A percentile compares a stretch with the other conserved stretches of the same genome.
phyloP scores from a whole-genome alignment of 1,284 basidiomycete species.

The Trametes pubescens region DNA sequence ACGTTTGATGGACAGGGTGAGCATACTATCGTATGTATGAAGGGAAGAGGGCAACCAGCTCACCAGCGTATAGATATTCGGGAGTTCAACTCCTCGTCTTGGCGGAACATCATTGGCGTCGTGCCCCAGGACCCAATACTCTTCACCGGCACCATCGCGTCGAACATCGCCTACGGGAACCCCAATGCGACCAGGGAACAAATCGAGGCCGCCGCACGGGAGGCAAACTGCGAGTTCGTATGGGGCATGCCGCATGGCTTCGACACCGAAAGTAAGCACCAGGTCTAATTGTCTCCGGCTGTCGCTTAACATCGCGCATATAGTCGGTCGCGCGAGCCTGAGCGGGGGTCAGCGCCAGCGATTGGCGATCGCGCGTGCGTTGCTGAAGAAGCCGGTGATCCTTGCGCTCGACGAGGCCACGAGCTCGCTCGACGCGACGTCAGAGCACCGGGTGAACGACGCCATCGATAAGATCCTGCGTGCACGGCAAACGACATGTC shows the following conservation, averaged over 20 bases:
- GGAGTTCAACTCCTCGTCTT: slow-evolving; percentile 83
- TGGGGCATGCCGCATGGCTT: slow-evolving; percentile 90
- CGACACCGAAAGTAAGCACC: slow-evolving; percentile 70
- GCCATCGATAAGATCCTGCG: slow-evolving; percentile 90
- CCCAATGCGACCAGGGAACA: slow-evolving; percentile 78
- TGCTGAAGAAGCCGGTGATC: slow-evolving; percentile 87
- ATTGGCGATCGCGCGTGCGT: slow-evolving; percentile 80
- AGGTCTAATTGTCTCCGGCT: slow-evolving; percentile 31
- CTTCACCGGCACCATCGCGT: slow-evolving; percentile 89
- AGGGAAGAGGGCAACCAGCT: not conserved
- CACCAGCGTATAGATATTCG: slow-evolving; percentile 69
- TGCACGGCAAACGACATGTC: slow-evolving; percentile 81
- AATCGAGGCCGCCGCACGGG: slow-evolving; percentile 87
- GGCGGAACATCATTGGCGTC: slow-evolving; percentile 88
- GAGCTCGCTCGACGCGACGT: slow-evolving; percentile 87
- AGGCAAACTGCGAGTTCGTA: slow-evolving; percentile 97
- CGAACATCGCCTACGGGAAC: slow-evolving; percentile 93
- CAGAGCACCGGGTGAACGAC: slow-evolving; percentile 90
- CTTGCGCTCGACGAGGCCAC: slow-evolving; percentile 87
- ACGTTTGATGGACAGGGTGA: slow-evolving; percentile 88
- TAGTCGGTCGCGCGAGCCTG: slow-evolving; percentile 78
- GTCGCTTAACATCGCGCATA: slow-evolving; percentile 5
- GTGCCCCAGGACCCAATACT: slow-evolving; percentile 87
- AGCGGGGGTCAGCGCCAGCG: slow-evolving; percentile 74
- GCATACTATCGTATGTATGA: not conserved